Evolutionary conservation across 2,329 filamentous ascomycete genomes (phyloP).

Genomic region (Metarhizium sp.): DNA sequence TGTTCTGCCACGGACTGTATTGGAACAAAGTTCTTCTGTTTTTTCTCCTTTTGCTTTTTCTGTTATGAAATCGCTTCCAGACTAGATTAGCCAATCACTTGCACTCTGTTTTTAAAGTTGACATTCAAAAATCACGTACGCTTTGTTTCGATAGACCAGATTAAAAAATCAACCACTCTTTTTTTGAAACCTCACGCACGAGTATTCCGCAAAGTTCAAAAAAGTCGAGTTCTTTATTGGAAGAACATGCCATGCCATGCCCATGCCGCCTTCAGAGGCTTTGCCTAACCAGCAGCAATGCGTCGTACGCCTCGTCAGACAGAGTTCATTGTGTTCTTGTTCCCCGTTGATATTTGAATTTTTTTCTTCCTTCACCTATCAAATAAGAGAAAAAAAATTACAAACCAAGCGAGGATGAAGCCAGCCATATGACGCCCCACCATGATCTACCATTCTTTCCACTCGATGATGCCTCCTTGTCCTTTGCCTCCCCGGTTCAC

Average conservation of each 20-base stretch:
- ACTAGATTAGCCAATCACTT: too few species aligned
- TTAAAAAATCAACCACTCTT: too few species aligned
- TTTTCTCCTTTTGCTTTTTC: too few species aligned
- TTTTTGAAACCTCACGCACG: too few species aligned
- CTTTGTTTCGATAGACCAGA: too few species aligned
- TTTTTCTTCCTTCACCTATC: background rate
- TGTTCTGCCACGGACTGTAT: too few species aligned
- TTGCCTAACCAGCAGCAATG: constrained; percentile 24
- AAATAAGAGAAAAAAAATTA: constrained; percentile 17
- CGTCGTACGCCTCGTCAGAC: constrained; percentile 24
- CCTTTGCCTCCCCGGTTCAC: background rate
- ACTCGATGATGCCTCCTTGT: constrained; percentile 3
- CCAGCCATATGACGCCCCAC: constrained; percentile 36
- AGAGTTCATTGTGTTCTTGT: constrained; percentile 14
- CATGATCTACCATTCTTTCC: constrained; percentile 27
- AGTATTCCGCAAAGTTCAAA: too few species aligned
- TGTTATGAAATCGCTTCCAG: too few species aligned
- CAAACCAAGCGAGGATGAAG: constrained; percentile 33
- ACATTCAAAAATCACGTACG: too few species aligned
- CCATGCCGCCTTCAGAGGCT: constrained; percentile 26
- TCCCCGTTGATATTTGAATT: constrained; percentile 12
- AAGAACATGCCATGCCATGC: constrained; percentile 16
- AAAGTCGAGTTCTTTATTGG: too few species aligned
- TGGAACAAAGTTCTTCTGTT: too few species aligned
- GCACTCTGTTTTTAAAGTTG: too few species aligned